Evolutionary conservation across 2,329 filamentous ascomycete species (phyloP), one percentile per base, ranked within the genome.

Genomic region (Sporothrix phasma): DNA sequence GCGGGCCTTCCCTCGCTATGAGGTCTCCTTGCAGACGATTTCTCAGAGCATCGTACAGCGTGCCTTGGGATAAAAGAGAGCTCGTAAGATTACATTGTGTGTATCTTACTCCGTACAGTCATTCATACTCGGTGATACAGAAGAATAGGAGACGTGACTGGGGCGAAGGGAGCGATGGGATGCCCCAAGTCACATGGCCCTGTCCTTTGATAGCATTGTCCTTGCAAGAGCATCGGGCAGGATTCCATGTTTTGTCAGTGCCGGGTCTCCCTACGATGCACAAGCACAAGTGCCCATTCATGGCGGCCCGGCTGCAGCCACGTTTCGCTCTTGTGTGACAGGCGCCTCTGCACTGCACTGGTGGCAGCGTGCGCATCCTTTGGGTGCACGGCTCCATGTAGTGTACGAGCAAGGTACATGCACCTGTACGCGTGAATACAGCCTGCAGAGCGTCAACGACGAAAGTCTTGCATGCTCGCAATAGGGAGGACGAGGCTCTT

Each of bases 1-100:
- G 47, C 41, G 58, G 58, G 58, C 58, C 58, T 47, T 60, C n/a
- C 41, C 58, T 47, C 49, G 49, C 41, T 19, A 41, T 41, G 53
- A 58, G 24, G 49, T 54, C 37, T 17, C 6, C 5, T 22, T 59
- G 54, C 39, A 39, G 31, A 29, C 31, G 29, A 59, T 26, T 24
- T 43, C 13, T 39, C 53, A 34, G 53, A 24, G 54, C 39, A 59
- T 43, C 26, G 26, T 39, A 19, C 19, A 24, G 19, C 31, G 13
- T 43, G 22, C 53, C 54, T 56, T 54, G 31, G 51, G 29, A 39
- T 37, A 22, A 10, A 10, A 39, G 39, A 56, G 10, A 37, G 49
- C n/a, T n/a, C n/a, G n/a, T n/a, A n/a, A n/a, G n/a, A n/a, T n/a
- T n/a, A n/a, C n/a, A n/a, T n/a, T n/a, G n/a, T n/a, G n/a, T n/a